phyloP scores from a whole-genome alignment of 768 basidiomycete genomes.

The Tricholoma terreum region DNA sequence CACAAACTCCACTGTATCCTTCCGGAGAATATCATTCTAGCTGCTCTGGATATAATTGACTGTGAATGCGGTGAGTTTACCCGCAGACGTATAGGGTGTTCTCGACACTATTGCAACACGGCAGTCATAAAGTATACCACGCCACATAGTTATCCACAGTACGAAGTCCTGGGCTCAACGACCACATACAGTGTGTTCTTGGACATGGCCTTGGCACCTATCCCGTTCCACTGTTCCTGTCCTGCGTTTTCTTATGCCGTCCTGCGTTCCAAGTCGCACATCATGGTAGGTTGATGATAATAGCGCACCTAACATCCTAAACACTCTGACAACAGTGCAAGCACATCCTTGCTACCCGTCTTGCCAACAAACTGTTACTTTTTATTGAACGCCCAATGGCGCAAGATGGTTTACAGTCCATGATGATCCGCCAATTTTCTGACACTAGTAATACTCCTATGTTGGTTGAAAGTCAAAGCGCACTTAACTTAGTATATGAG shows the following conservation, averaged over 20 bases:
- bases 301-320: constrained; percentile 6
- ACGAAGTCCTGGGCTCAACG: constrained; percentile 66
- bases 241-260: constrained; percentile 70
- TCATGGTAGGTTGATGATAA: constrained; percentile 48
- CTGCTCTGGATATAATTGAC: constrained; percentile 78
- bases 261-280: constrained; percentile 53
- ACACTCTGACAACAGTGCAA: constrained; percentile 56
- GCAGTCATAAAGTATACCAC: constrained; percentile 61
- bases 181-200: constrained; percentile 60
- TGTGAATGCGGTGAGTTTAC: constrained; percentile 52
- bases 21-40: constrained; percentile 60
- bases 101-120: neutral
- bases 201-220: constrained; percentile 33
- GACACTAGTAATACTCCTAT: neutral
- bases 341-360: constrained; percentile 64
- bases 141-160: constrained; percentile 56
- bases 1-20: constrained; percentile 55
- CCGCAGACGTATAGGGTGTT: neutral
- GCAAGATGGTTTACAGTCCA: constrained; percentile 45
- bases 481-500: no score
- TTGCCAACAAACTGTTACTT: constrained; percentile 53
- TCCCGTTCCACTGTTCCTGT: constrained; percentile 67
- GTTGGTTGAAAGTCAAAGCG: neutral
- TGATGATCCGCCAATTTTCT: constrained; percentile 37
- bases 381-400: constrained; percentile 48